Conservation (phyloP, 225 moss, liverwort and hornwort species). For the Thuidium tamariscinum region DNA sequence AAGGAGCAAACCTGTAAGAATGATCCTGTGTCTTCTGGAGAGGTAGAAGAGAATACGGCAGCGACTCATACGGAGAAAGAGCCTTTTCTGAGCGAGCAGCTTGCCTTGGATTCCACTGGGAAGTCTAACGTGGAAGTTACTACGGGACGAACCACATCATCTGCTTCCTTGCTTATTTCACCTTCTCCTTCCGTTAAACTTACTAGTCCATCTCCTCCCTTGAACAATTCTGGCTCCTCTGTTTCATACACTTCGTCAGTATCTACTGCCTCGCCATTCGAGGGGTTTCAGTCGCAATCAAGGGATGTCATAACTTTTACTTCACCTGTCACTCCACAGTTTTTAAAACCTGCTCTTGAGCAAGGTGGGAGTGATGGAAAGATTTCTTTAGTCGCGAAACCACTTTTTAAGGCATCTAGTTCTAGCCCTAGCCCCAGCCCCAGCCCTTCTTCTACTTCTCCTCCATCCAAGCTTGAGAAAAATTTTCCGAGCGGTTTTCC, state of each 20-base stretch:
- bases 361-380: slow-evolving; percentile 20
- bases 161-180: slow-evolving; percentile 2
- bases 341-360: slow-evolving; percentile 21
- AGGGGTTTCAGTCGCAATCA: slow-evolving; percentile 21
- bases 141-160: background rate
- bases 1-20: background rate
- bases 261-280: slow-evolving; percentile 13
- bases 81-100: background rate
- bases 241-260: background rate
- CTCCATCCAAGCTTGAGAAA: background rate
- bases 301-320: slow-evolving; percentile 2
- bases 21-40: background rate
- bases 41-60: background rate
- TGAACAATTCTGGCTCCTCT: background rate
- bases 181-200: slow-evolving; percentile 7
- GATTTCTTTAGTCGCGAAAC: slow-evolving; percentile 7
- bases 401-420: slow-evolving; percentile 13
- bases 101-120: background rate
- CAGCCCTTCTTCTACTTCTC: background rate
- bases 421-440: background rate
- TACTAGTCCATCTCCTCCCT: slow-evolving; percentile 4
- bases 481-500: background rate
- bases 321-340: slow-evolving; percentile 29
- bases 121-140: background rate
- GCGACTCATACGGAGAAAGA: background rate